phyloP scores from a whole-genome alignment of 2,329 filamentous ascomycete species.

The Penicillium frequentans region DNA sequence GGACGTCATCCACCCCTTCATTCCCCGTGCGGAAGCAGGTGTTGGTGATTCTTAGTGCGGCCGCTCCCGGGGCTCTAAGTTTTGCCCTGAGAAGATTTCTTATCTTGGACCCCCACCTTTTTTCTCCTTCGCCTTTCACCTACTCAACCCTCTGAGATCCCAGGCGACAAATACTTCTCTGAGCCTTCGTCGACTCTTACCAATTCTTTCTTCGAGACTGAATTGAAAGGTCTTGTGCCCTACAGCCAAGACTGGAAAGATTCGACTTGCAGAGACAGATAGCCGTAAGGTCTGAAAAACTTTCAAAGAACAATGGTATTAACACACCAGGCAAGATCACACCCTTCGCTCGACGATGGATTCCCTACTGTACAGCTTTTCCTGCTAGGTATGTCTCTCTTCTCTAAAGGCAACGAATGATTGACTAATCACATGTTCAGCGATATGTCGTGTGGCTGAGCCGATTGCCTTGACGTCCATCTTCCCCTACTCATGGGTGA shows the following conservation, averaged over 20 bases:
- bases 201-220: not conserved
- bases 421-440: conserved; percentile 46
- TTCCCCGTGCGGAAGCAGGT: not conserved
- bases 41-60: not conserved
- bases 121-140: not conserved
- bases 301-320: conserved; percentile 57
- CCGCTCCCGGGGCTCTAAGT: not conserved
- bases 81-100: conserved; percentile 4
- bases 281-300: conserved; percentile 54
- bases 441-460: conserved; percentile 88
- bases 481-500: conserved; percentile 86
- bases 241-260: conserved; percentile 6
- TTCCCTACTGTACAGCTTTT: conserved; percentile 84
- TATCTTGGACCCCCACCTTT: conserved; percentile 4
- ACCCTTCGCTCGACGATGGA: conserved; percentile 62
- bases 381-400: conserved; percentile 66
- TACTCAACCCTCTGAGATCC: not conserved
- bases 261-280: conserved; percentile 25
- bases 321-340: conserved; percentile 57
- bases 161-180: not conserved
- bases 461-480: conserved; percentile 91
- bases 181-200: not conserved
- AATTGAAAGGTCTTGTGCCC: not conserved
- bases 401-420: not conserved
- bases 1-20: not conserved